Evolutionary conservation across 768 basidiomycete species (phyloP).

Genomic region (Tremella yokohamensis): DNA sequence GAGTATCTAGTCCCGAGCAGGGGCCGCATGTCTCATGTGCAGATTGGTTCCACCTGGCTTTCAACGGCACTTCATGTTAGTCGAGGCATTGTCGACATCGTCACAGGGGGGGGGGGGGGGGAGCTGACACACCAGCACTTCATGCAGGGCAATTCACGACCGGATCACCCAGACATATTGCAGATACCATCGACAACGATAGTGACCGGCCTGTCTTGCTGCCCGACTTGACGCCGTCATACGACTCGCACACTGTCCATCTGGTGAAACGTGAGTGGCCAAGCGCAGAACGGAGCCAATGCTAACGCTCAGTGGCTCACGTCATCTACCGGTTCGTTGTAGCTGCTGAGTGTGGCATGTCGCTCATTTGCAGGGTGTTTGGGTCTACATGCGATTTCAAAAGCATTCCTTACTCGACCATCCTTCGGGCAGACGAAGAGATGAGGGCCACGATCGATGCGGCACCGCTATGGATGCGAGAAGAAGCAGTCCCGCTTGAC

Average conservation of each 20-base stretch:
- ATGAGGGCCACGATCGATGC: constrained; percentile 13
- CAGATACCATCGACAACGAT: background rate
- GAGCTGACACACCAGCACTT: background rate
- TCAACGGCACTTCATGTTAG: constrained; percentile 23
- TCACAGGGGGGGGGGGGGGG: background rate
- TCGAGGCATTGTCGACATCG: background rate
- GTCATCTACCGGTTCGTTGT: constrained; percentile 1
- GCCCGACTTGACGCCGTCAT: background rate
- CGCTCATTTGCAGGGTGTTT: constrained; percentile 3
- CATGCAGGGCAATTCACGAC: constrained; percentile 2
- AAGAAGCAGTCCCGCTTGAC: constrained; percentile 11
- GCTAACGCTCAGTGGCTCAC: constrained; percentile 1
- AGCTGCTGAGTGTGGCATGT: too few relatives aligned
- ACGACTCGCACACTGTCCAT: background rate
- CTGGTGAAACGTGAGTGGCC: constrained; percentile 1
- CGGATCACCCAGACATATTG: background rate
- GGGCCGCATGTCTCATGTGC: background rate
- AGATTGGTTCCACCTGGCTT: constrained; percentile 31
- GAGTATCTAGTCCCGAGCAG: background rate
- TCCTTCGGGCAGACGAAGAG: constrained; percentile 17
- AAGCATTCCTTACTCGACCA: constrained; percentile 7
- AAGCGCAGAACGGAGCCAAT: background rate
- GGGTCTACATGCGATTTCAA: constrained; percentile 9
- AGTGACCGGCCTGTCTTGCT: background rate
- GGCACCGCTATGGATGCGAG: constrained; percentile 26